Conservation (phyloP, 345 rosid species). For the Gynandropsis gynandra region DNA sequence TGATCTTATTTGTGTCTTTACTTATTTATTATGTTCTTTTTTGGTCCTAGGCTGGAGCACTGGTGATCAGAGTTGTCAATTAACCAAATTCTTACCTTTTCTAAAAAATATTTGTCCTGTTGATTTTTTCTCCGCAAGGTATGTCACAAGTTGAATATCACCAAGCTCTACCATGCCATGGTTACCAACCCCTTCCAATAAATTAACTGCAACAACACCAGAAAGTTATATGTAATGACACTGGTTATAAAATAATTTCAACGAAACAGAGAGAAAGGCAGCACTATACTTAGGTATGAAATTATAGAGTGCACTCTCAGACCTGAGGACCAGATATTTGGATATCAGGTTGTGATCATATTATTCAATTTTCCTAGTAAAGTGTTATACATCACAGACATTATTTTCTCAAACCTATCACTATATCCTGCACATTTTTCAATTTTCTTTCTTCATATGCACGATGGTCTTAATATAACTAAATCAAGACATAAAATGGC, state of each 20-base stretch:
- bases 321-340: not conserved
- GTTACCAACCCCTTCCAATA: slow-evolving; percentile 74
- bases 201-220: slow-evolving; percentile 47
- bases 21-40: not conserved
- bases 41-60: slow-evolving; percentile 7
- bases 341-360: slow-evolving; percentile 10
- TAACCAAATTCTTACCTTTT: slow-evolving; percentile 43
- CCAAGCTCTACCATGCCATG: slow-evolving; percentile 74
- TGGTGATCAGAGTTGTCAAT: too few relatives aligned
- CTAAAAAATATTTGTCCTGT: slow-evolving; percentile 63
- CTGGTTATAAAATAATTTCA: slow-evolving; percentile 14
- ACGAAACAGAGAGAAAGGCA: slow-evolving; percentile 10
- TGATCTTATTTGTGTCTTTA: not conserved
- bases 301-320: not conserved
- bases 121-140: slow-evolving; percentile 80
- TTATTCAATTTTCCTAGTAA: not conserved
- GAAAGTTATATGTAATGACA: not conserved
- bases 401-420: slow-evolving; percentile 11
- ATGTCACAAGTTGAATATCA: slow-evolving; percentile 52
- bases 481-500: not conserved
- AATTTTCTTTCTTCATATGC: slow-evolving; percentile 3
- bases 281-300: slow-evolving; percentile 6
- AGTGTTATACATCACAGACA: slow-evolving; percentile 1
- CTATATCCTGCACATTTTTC: slow-evolving; percentile 7
- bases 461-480: slow-evolving; percentile 11